Percentiles rank a stretch among this genome's conserved stretches.
phyloP scores from a whole-genome alignment of 805 yeast species.

The Candida silvatica region DNA sequence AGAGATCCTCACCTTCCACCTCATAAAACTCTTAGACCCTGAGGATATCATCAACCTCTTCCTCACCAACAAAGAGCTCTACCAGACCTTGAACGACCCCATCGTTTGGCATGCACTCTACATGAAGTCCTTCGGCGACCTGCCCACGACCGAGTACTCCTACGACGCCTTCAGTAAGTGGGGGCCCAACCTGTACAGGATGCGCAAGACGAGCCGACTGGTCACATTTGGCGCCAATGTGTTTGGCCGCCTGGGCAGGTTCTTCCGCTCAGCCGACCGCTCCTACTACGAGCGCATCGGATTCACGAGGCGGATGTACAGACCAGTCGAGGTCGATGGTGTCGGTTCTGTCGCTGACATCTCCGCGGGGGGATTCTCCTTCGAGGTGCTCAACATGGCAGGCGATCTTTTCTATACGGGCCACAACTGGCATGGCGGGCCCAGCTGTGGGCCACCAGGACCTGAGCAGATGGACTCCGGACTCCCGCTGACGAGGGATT shows the following conservation, averaged over 20 bases:
- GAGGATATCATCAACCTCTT: conserved; percentile 33
- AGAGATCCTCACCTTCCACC: conserved; percentile 30
- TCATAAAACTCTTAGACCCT: conserved; percentile 26
- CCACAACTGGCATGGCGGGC: not conserved
- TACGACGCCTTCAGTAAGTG: conserved; percentile 34
- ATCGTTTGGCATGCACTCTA: conserved; percentile 37
- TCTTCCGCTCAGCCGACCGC: too few species aligned
- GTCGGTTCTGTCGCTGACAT: conserved; percentile 31
- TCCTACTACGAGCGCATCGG: not conserved
- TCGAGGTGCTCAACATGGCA: conserved; percentile 44
- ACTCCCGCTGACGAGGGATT: not conserved
- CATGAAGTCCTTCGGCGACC: conserved; percentile 33
- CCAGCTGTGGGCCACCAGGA: conserved; percentile 1
- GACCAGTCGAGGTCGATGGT: not conserved
- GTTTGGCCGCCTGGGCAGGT: conserved; percentile 38
- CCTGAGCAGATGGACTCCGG: conserved; percentile 1
- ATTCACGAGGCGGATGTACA: not conserved
- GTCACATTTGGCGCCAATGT: conserved; percentile 43
- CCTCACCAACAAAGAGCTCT: conserved; percentile 29
- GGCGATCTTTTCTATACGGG: conserved; percentile 56
- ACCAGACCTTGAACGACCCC: conserved; percentile 28
- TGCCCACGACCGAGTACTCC: conserved; percentile 11
- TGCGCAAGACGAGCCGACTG: conserved; percentile 31
- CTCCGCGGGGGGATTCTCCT: conserved; percentile 57
- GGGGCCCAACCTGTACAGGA: conserved; percentile 34